Conservation (phyloP, 2,329 filamentous ascomycete species). For the Metarhizium humberi region DNA sequence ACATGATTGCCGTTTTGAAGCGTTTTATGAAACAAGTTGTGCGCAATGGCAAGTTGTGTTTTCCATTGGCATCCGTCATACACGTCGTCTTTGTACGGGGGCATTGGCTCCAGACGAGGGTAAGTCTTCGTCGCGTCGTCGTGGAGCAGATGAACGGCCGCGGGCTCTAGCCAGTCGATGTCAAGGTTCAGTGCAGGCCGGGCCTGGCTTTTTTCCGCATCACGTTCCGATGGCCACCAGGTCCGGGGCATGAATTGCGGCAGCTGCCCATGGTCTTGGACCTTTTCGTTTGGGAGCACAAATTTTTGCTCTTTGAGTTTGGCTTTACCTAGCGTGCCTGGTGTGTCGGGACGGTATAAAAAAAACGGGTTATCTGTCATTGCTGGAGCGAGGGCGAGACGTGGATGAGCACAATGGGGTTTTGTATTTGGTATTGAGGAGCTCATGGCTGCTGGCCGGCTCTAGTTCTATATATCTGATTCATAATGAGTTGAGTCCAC, state of each 20-base stretch:
- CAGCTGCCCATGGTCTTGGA: slow-evolving; percentile 8
- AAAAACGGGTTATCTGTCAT: too few relatives aligned
- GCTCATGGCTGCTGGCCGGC: too few relatives aligned
- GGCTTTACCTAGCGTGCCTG: slow-evolving; percentile 4
- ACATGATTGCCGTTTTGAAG: neutral
- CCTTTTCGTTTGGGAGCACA: neutral
- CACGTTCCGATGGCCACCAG: slow-evolving; percentile 4
- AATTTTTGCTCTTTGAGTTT: slow-evolving; percentile 1
- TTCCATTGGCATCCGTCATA: slow-evolving; percentile 8
- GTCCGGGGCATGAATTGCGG: slow-evolving; percentile 12
- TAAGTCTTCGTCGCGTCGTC: slow-evolving; percentile 1
- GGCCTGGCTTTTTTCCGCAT: neutral
- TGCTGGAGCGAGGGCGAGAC: too few relatives aligned
- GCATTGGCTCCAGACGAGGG: slow-evolving; percentile 9
- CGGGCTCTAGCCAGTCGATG: neutral
- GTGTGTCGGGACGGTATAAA: neutral
- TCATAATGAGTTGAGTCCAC: too few relatives aligned
- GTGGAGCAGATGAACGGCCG: neutral
- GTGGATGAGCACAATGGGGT: too few relatives aligned
- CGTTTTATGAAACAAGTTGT: slow-evolving; percentile 7
- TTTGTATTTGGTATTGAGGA: too few relatives aligned
- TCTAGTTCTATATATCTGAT: too few relatives aligned
- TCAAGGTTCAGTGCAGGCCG: neutral
- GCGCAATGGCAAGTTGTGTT: slow-evolving; percentile 8
- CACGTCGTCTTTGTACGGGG: slow-evolving; percentile 3